Evolutionary conservation across 1,284 basidiomycete genomes (phyloP), one percentile per base, ranked within the genome.

Genomic region (Ceratobasidium sp.): DNA sequence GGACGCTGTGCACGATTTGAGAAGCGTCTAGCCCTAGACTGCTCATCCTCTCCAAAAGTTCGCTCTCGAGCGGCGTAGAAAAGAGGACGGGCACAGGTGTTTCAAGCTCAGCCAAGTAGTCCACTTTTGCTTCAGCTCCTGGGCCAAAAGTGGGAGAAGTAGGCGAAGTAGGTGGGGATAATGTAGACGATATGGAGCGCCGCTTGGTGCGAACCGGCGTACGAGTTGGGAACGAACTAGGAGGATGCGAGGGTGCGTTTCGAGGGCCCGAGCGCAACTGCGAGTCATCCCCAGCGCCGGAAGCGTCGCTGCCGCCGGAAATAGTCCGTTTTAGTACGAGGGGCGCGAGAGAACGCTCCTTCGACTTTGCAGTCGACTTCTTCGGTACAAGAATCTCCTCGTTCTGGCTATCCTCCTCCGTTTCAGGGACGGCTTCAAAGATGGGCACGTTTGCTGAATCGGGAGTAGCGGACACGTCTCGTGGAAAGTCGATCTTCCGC

Each of bases 141-240:
- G 58, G 53, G 73, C 71, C 61, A 56, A 73, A 64, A 40, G 55
- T 66, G 53, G 80, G 77, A 77, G 82, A 76, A 28, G 80, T 78
- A 56, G 79, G 82, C 33, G 85, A 87, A 28, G 80, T 83, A 28
- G 83, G 84, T 33, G 85, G 82, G 0, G 87, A 88, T 9, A 89
- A 83, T 33, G 92, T 92, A 2, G 95, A 97, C 0, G 96, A 96
- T 12, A 98, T 91, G 0, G 97, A 98, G 23, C 97, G 93, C 1
- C 97, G 92, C 84, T 99, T 99, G 1, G 97, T 99, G 9, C 97
- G 91, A 3, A 94, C 95, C 0, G 97, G 97, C 0, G 97, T 99
- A 18, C 97, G 94, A 18, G 92, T 89, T 63, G 91, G 91, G 81
- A 89, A 87, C 1, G 80, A 64, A n/a, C 69, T 77, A 46, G 76